A percentile compares a stretch with the other conserved stretches of the same genome.
Conservation (phyloP, 495 filamentous ascomycete species). For the Penicillium odoratum region DNA sequence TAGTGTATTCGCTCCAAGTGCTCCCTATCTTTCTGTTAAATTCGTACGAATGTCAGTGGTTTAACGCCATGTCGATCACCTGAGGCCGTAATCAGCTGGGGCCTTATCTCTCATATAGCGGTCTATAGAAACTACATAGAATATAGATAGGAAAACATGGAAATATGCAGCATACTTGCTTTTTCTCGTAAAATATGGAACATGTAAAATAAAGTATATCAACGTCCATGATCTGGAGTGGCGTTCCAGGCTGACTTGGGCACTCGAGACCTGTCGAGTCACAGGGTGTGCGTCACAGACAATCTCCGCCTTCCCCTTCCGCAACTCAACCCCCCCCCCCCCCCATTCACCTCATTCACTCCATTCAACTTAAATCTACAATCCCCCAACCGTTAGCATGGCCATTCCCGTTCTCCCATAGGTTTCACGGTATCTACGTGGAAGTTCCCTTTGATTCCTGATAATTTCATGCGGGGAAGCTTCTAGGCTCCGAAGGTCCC, state of each 20-base stretch:
- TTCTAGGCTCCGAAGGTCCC: slow-evolving; percentile 35
- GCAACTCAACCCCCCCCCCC: slow-evolving; percentile 9
- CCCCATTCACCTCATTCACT: slow-evolving; percentile 7
- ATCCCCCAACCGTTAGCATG: slow-evolving; percentile 3
- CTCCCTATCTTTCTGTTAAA: too few relatives aligned
- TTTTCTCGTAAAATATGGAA: background rate
- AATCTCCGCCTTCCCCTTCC: slow-evolving; percentile 11
- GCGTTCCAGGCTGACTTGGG: slow-evolving; percentile 26
- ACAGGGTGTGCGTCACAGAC: slow-evolving; percentile 35
- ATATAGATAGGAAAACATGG: too few relatives aligned
- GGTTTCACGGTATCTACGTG: slow-evolving; percentile 31
- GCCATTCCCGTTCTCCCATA: slow-evolving; percentile 16
- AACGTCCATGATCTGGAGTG: slow-evolving; percentile 14
- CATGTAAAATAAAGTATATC: background rate
- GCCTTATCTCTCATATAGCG: slow-evolving; percentile 2
- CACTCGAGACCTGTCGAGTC: slow-evolving; percentile 27
- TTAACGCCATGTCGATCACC: slow-evolving; percentile 5
- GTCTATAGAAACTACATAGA: background rate
- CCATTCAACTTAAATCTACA: background rate
- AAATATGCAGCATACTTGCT: background rate
- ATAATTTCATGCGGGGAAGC: slow-evolving; percentile 47
- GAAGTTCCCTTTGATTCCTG: slow-evolving; percentile 13
- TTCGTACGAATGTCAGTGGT: too few relatives aligned
- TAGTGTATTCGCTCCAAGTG: background rate
- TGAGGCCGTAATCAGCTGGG: background rate